Conservation (phyloP, 495 filamentous ascomycete species). For the Hypoxylon lenormandii region DNA sequence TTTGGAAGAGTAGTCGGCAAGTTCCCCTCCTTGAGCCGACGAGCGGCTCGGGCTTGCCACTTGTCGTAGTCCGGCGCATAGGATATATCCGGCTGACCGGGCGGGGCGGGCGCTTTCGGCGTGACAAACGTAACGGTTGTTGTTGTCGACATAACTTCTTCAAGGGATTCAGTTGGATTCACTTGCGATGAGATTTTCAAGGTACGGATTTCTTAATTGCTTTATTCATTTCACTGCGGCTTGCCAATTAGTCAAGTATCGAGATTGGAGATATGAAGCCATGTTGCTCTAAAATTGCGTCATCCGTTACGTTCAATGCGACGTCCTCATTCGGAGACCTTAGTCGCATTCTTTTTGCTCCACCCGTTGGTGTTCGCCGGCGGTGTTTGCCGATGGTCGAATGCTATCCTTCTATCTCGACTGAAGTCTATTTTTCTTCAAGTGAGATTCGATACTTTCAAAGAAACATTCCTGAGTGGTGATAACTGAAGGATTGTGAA, state of each 20-base stretch:
- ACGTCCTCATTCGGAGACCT: neutral
- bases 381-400: too few relatives aligned
- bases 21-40: constrained; percentile 56
- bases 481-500: too few relatives aligned
- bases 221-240: neutral
- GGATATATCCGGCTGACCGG: constrained; percentile 65
- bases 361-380: too few relatives aligned
- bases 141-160: constrained; percentile 35
- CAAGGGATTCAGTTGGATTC: neutral
- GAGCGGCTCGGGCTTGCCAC: constrained; percentile 63
- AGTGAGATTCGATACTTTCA: too few relatives aligned
- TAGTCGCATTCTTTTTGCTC: constrained; percentile 1
- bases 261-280: constrained; percentile 33
- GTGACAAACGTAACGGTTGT: constrained; percentile 38
- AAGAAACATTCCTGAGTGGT: too few relatives aligned
- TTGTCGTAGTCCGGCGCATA: constrained; percentile 69
- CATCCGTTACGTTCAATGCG: constrained; percentile 21
- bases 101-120: constrained; percentile 32
- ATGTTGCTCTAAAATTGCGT: constrained; percentile 39
- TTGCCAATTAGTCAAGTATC: neutral
- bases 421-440: too few relatives aligned
- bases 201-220: neutral
- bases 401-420: too few relatives aligned
- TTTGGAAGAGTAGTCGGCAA: constrained; percentile 60
- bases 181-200: neutral